Conservation (phyloP, 2,329 filamentous ascomycete genomes). For the Xylaria sp. region DNA sequence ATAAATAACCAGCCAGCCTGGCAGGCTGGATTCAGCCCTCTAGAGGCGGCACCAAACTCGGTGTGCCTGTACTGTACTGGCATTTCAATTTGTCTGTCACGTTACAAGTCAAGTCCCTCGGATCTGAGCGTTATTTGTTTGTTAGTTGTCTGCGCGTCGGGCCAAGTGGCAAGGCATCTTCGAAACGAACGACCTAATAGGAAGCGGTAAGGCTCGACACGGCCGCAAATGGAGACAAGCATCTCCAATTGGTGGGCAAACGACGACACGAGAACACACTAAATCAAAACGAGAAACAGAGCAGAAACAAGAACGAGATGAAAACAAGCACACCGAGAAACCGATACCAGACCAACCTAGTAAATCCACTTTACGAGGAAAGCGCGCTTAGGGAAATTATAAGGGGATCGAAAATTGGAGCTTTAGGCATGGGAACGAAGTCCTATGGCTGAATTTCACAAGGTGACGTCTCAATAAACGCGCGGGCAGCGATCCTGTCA, state of each 20-base stretch:
- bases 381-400: conserved; percentile 30
- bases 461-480: conserved; percentile 44
- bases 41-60: neutral
- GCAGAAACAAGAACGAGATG: no score
- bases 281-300: no score
- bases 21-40: no score
- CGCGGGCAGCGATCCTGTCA: conserved; percentile 41
- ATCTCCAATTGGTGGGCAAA: conserved; percentile 19
- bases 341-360: neutral
- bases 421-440: neutral
- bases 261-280: no score
- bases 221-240: neutral
- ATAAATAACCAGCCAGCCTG: no score
- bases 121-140: neutral
- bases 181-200: conserved; percentile 3
- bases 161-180: conserved; percentile 6
- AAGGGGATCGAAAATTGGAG: neutral
- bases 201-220: neutral
- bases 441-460: conserved; percentile 16
- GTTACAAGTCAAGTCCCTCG: neutral
- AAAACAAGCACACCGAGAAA: neutral
- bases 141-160: neutral
- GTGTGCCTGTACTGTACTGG: neutral
- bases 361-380: conserved; percentile 17
- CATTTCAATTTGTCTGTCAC: neutral